A percentile compares a stretch with the other conserved stretches of the same genome.
Evolutionary conservation across 805 yeast species (phyloP).

Genomic region (Lachancea sp.): DNA sequence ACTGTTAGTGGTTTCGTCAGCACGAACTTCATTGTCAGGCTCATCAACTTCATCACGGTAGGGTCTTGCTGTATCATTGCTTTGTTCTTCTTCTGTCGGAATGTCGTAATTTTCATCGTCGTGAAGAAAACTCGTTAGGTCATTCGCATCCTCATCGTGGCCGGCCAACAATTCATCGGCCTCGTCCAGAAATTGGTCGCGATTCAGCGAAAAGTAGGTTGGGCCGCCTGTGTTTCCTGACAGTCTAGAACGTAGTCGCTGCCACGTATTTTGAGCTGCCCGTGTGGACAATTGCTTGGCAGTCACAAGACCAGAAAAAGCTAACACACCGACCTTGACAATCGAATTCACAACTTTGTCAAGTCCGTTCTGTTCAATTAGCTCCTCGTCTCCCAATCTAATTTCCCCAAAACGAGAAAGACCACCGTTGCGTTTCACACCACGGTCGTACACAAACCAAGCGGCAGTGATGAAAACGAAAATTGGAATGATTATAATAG

Average conservation of each 20-base stretch:
- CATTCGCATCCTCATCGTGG: constrained; percentile 45
- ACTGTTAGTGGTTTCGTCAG: not conserved
- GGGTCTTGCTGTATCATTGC: constrained; percentile 11
- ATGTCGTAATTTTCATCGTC: constrained; percentile 32
- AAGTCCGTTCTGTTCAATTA: constrained; percentile 53
- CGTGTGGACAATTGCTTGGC: constrained; percentile 18
- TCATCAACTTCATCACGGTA: constrained; percentile 11
- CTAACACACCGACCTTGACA: constrained; percentile 51
- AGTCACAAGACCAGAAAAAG: constrained; percentile 35
- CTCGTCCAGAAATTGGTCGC: constrained; percentile 33
- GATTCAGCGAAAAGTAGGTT: constrained; percentile 28
- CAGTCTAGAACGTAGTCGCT: constrained; percentile 20
- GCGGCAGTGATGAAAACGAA: constrained; percentile 45
- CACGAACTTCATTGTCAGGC: not conserved
- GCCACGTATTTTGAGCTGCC: constrained; percentile 10
- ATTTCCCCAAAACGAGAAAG: constrained; percentile 78
- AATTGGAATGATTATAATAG: constrained; percentile 54
- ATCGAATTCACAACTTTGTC: constrained; percentile 54
- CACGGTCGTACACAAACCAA: constrained; percentile 73
- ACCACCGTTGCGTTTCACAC: constrained; percentile 73
- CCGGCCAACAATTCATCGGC: constrained; percentile 33
- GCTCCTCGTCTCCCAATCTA: constrained; percentile 69
- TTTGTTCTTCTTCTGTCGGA: constrained; percentile 28
- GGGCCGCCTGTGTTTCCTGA: constrained; percentile 28
- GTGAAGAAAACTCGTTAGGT: constrained; percentile 39